Evolutionary conservation across 768 basidiomycete species (phyloP), one percentile per base, ranked within the genome.

Genomic region (Trametopsis cervina): DNA sequence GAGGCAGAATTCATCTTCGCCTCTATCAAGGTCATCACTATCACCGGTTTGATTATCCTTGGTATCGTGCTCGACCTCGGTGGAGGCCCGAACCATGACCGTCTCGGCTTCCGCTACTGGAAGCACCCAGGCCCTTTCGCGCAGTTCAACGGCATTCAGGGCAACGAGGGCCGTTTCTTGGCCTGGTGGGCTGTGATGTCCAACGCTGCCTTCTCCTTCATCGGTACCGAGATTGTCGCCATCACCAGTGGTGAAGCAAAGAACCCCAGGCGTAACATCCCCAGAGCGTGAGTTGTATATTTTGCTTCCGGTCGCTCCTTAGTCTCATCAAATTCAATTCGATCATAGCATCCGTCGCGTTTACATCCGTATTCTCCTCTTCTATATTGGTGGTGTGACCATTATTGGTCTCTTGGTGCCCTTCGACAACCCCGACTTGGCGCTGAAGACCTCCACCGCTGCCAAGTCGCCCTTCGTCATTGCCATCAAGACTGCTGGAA

Each of bases 161-260:
- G 94, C 3, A 51, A 76, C 2, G 78, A 76, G 55, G 93, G 92
- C 7, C 78, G 71, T 21, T 96, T 97, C 75, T 73, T 83, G 17
- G 84, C 77, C 20, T 81, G 73, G 67, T 82, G 76, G 75, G 64
- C 77, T 0, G 83, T 84, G 49, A 68, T 95, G 67, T 81, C 83
- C 5, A 85, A 93, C 55, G 94, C 94, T 3, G 91, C 89, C 12
- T 96, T 94, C 72, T 91, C 89, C 10, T 94, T 75, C 64, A 91
- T 93, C 51, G 94, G 93, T 13, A 93, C 91, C 4, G 94, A 97
- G 65, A 92, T 95, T 60, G 91, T 95, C 36, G 90, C 89, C 23
- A 86, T 86, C 56, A 88, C 89, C 50, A 89, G 89, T 21, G 89
- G 84, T n/a, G 90, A 91, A 63, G 84, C 89, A 0, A 90, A 86